Percentiles rank a stretch among this genome's conserved stretches.
These are phyloP conservation scores for Schizophyllum commune DNA, from an alignment of 1,284 basidiomycete genomes.

Conservation along the genomic window DNA sequence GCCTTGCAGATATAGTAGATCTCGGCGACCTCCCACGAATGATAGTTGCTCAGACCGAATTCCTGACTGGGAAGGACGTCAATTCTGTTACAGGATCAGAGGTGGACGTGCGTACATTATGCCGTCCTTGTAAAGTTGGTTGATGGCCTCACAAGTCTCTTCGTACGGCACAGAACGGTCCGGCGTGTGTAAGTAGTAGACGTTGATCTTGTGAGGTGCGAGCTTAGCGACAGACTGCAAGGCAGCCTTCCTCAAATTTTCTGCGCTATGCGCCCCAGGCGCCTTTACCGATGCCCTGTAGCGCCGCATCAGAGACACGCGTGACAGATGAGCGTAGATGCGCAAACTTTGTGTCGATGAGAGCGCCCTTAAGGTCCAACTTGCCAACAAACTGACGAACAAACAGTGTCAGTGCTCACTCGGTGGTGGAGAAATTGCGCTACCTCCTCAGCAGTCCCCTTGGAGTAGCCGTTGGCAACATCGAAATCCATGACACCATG, in stretches of 20 bases:
- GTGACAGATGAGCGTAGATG: not conserved
- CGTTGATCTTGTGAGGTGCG: conserved; percentile 24
- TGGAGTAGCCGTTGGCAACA: not conserved
- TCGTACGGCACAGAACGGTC: conserved; percentile 42
- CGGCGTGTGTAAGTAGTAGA: conserved; percentile 40
- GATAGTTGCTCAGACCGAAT: conserved; percentile 41
- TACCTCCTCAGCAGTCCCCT: not conserved
- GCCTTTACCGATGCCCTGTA: conserved; percentile 31
- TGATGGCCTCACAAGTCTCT: conserved; percentile 38
- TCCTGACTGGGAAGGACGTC: conserved; percentile 25
- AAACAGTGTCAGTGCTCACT: not conserved
- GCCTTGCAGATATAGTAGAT: conserved; percentile 9
- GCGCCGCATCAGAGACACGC: not conserved
- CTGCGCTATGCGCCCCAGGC: conserved; percentile 31
- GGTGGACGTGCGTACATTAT: not conserved
- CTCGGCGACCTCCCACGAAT: conserved; percentile 22
- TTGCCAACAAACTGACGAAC: conserved; percentile 21
- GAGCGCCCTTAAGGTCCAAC: conserved; percentile 32
- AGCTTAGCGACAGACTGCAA: conserved; percentile 30
- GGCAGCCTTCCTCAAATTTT: conserved; percentile 28
- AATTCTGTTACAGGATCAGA: not conserved
- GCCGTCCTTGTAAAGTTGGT: conserved; percentile 37
- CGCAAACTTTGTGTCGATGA: conserved; percentile 40
- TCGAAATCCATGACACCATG: not conserved
- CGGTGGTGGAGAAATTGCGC: not conserved